Evolutionary conservation across 2,329 filamentous ascomycete species (phyloP), one percentile per base, ranked within the genome.

Genomic region (Sordariomycetes sp.): DNA sequence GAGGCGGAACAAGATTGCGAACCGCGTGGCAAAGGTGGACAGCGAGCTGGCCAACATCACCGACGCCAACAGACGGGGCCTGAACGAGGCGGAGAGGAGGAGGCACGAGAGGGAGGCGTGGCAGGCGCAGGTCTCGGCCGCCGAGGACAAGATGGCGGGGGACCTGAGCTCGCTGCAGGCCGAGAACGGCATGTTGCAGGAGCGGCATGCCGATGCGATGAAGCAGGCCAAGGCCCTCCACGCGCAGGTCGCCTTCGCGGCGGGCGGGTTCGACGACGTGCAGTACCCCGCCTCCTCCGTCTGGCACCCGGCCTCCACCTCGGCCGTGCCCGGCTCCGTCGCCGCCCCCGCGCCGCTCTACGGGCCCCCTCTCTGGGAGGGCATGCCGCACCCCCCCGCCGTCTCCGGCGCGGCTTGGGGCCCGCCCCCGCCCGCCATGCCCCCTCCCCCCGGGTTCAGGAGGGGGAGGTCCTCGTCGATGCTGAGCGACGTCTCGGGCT

Each of bases 1-100:
- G 58, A 88, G 88, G 68, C 79, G 81, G 54, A 88, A 89, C 72
- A 87, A 87, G 70, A 83, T 89, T 50, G 80, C 82, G 57, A 77
- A 80, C 28, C 84, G 87, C 55, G 85, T 88, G 63, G 77, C 78
- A 65, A 89, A 89, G 72, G 81, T 89, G 25, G 83, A 86, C 62
- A 84, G 81, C 62, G 87, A 90, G 68, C 78, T 87, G 62, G 82
- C 84, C 58, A 83, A 84, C 63, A 84, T 90, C 63, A 77, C 79
- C 25, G 82, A 86, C 62, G 86, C 86, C 62, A 87, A 87, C 66
- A 77, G 76, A 55, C 78, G 83, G 54, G 82, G 82, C 1, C 73
- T 84, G 22, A 78, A 84, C 61, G 83, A 85, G 65, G 84, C 81
- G 57, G 82, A 83, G 62, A 77, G 79, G 10, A 75, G 77, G 45